phyloP scores from a whole-genome alignment of 2,329 filamentous ascomycete species.

The Neurospora crassa region DNA sequence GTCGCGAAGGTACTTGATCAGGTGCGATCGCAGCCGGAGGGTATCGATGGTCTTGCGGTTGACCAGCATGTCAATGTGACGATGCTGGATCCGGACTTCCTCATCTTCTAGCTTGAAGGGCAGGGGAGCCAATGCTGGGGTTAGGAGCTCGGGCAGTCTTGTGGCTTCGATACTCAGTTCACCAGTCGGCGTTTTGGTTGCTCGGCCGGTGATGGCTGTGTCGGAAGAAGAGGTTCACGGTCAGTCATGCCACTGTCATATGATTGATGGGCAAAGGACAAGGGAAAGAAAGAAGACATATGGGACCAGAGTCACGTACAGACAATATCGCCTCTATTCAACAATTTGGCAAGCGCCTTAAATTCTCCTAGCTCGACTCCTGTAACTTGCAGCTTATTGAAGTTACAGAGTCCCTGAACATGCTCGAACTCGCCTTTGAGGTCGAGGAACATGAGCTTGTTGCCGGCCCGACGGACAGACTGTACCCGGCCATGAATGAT shows the following conservation, averaged over 20 bases:
- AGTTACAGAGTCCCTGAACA: conserved; percentile 69
- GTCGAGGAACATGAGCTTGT: conserved; percentile 77
- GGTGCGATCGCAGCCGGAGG: conserved; percentile 61
- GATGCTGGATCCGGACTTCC: conserved; percentile 64
- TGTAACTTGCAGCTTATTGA: conserved; percentile 34
- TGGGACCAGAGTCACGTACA: conserved; percentile 42
- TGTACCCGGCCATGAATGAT: conserved; percentile 52
- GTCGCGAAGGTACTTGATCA: conserved; percentile 64
- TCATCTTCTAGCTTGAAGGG: conserved; percentile 61
- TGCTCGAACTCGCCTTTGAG: conserved; percentile 62
- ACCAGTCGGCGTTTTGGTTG: conserved; percentile 60
- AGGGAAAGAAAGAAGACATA: conserved; percentile 6
- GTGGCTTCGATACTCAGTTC: conserved; percentile 65
- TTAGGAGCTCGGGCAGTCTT: conserved; percentile 59
- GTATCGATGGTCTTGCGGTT: conserved; percentile 59
- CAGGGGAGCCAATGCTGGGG: conserved; percentile 71
- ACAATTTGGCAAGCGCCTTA: conserved; percentile 52
- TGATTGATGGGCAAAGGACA: conserved; percentile 4
- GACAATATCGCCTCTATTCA: conserved; percentile 76
- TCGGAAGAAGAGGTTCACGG: background rate
- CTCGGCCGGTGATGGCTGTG: conserved; percentile 58
- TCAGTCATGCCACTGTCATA: conserved; percentile 10
- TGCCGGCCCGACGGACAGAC: conserved; percentile 60
- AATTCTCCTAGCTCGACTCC: conserved; percentile 34
- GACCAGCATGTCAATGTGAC: conserved; percentile 80